phyloP scores from a whole-genome alignment of 495 filamentous ascomycete species.

The Parathielavia appendiculata region DNA sequence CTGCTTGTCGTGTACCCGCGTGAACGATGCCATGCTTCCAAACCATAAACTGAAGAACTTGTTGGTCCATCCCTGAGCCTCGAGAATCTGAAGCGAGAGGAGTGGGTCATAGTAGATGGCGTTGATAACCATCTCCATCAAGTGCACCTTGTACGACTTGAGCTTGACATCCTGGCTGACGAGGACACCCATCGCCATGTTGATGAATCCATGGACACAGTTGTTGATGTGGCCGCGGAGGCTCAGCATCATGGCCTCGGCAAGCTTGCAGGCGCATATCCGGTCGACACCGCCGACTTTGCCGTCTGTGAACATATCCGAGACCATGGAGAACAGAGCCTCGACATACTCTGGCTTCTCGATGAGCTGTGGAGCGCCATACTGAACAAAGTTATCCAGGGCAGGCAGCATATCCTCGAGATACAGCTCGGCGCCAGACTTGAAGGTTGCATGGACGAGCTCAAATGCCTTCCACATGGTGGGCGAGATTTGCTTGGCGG shows the following conservation, averaged over 20 bases:
- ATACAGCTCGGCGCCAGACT: conserved; percentile 92
- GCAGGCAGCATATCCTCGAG: conserved; percentile 99
- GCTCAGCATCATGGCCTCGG: conserved; percentile 94
- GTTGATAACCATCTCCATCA: conserved; percentile 99
- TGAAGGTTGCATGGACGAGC: conserved; percentile 94
- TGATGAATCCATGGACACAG: conserved; percentile 79
- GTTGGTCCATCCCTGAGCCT: conserved; percentile 94
- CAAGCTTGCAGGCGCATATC: conserved; percentile 98
- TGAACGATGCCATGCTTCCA: conserved; percentile 88
- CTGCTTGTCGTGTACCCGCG: conserved; percentile 95
- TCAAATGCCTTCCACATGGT: conserved; percentile 99
- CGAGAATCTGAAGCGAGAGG: conserved; percentile 75
- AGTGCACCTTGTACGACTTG: conserved; percentile 87
- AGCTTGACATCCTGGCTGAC: conserved; percentile 63
- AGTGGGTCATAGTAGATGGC: conserved; percentile 92
- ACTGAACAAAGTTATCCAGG: conserved; percentile 93
- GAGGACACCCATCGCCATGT: conserved; percentile 80
- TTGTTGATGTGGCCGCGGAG: conserved; percentile 85
- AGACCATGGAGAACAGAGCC: conserved; percentile 78
- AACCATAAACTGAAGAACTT: conserved; percentile 99
- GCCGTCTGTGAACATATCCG: conserved; percentile 64
- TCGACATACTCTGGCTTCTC: conserved; percentile 81
- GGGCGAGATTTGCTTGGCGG: conserved; percentile 87
- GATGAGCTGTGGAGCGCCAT: conserved; percentile 71
- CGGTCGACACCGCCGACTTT: conserved; percentile 92